Evolutionary conservation across 139 green algal species (phyloP).

Genomic region (Chlamydomonas incerta): DNA sequence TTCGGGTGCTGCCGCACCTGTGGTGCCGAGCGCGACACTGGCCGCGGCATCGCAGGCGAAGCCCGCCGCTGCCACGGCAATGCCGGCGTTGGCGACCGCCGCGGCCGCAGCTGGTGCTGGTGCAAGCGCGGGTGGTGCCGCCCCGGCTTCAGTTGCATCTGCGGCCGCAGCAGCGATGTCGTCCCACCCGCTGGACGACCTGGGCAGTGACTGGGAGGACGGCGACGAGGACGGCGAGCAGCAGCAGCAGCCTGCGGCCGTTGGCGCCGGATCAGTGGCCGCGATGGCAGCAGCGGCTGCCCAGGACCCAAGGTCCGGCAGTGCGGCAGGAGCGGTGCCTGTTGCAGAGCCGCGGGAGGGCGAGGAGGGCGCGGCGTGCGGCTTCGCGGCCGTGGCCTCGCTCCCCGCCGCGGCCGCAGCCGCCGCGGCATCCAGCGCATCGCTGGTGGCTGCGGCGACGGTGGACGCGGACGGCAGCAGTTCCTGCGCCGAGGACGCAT

Average conservation of each 20-base stretch:
- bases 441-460: neutral
- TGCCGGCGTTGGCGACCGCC: no score
- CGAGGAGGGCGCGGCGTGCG: neutral
- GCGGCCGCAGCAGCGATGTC: neutral
- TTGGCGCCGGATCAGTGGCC: neutral
- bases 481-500: neutral
- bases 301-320: no score
- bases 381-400: neutral
- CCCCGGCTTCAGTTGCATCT: neutral
- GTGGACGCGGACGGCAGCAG: neutral
- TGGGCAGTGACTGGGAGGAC: neutral
- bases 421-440: neutral
- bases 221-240: neutral
- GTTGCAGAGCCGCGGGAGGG: neutral
- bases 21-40: no score
- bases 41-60: no score
- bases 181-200: constrained; percentile 1
- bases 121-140: neutral
- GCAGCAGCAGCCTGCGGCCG: neutral
- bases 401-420: neutral
- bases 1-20: no score
- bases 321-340: neutral
- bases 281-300: no score
- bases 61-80: neutral
- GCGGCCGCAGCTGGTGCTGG: neutral